Percentiles rank a stretch among this genome's conserved stretches.
Evolutionary conservation across 768 basidiomycete species (phyloP).

Genomic region (Termitomyces heimii): DNA sequence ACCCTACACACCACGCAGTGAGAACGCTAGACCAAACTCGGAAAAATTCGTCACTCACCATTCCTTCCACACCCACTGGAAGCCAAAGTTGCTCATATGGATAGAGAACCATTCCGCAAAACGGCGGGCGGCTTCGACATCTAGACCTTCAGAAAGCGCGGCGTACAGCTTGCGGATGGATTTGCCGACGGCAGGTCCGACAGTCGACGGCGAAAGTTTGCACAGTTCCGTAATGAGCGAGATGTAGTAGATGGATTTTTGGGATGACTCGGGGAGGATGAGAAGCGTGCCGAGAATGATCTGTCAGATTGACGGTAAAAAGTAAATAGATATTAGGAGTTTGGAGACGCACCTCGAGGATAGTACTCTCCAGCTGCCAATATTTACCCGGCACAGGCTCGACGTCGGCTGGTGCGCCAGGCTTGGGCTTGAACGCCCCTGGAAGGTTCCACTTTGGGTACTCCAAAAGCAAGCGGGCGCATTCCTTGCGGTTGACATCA

Average conservation of each 20-base stretch:
- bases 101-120: slow-evolving; percentile 94
- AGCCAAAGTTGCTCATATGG: slow-evolving; percentile 97
- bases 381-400: slow-evolving; percentile 59
- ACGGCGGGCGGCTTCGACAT: slow-evolving; percentile 74
- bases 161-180: slow-evolving; percentile 85
- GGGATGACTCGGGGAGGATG: slow-evolving; percentile 68
- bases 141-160: slow-evolving; percentile 77
- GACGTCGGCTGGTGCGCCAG: slow-evolving; percentile 45
- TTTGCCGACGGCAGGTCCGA: slow-evolving; percentile 95
- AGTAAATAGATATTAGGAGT: neutral
- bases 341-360: slow-evolving; percentile 63
- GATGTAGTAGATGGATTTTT: slow-evolving; percentile 82
- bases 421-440: slow-evolving; percentile 82
- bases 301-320: slow-evolving; percentile 26
- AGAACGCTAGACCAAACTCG: neutral
- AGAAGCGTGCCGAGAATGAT: slow-evolving; percentile 70
- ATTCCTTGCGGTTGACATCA: slow-evolving; percentile 95
- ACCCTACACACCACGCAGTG: slow-evolving; percentile 47
- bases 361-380: slow-evolving; percentile 84
- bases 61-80: slow-evolving; percentile 99
- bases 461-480: slow-evolving; percentile 80
- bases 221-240: slow-evolving; percentile 89
- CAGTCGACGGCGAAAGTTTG: slow-evolving; percentile 86
- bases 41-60: slow-evolving; percentile 54
- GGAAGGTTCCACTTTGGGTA: slow-evolving; percentile 77